These are phyloP conservation scores for Yamadazyma phyllophila DNA, from an alignment of 805 yeast species.

Conservation along the genomic window DNA sequence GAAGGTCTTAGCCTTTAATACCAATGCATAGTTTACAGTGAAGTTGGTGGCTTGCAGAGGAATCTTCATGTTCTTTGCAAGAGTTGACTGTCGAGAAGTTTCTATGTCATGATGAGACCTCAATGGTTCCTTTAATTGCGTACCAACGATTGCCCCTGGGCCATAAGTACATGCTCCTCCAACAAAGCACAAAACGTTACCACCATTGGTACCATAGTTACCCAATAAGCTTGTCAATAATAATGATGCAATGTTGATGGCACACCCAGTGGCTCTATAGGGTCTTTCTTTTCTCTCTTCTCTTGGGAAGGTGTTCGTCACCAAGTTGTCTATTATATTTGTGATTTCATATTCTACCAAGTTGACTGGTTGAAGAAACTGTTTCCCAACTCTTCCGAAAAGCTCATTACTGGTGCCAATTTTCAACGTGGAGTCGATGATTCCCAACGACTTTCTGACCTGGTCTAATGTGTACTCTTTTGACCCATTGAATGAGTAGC, in stretches of 20 bases:
- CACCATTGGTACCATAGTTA: conserved; percentile 74
- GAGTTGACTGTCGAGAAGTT: conserved; percentile 71
- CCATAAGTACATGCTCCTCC: conserved; percentile 95
- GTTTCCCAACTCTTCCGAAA: conserved; percentile 19
- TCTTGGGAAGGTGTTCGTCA: conserved; percentile 64
- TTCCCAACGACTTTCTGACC: conserved; percentile 51
- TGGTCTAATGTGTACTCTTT: conserved; percentile 78
- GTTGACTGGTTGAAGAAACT: conserved; percentile 70
- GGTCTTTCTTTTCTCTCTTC: conserved; percentile 58
- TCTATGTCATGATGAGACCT: conserved; percentile 97
- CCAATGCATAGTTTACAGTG: conserved; percentile 13
- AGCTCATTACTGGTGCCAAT: conserved; percentile 26
- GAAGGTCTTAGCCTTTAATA: conserved; percentile 31
- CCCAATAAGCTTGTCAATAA: conserved; percentile 79
- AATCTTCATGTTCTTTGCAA: conserved; percentile 71
- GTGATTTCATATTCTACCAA: conserved; percentile 82
- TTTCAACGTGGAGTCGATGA: conserved; percentile 23
- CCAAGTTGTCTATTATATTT: conserved; percentile 73
- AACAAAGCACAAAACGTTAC: conserved; percentile 78
- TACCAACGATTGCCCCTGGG: conserved; percentile 92
- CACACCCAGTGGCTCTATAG: conserved; percentile 89
- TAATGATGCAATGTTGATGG: conserved; percentile 79
- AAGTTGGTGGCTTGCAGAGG: conserved; percentile 15
- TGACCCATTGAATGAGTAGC: conserved; percentile 81
- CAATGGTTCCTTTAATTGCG: conserved; percentile 90